phyloP scores from a whole-genome alignment of 2,329 filamentous ascomycete genomes.

The Dryadomyces quercivorus region DNA sequence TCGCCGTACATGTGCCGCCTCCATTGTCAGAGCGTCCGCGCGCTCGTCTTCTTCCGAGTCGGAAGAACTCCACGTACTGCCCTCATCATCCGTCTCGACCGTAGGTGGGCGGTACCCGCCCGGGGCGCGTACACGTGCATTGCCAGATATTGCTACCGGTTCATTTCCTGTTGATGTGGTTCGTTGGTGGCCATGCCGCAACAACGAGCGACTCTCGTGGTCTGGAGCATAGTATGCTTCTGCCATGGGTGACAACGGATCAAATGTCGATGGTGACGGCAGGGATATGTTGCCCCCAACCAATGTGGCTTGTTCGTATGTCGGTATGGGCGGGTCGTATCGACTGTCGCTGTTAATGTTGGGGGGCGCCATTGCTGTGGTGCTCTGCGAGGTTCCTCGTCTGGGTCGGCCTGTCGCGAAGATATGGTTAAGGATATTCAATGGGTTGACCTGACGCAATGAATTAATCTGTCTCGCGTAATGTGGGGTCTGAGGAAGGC shows the following conservation, averaged over 20 bases:
- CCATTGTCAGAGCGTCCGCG: conserved; percentile 22
- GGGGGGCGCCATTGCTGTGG: background rate
- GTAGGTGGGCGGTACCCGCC: conserved; percentile 66
- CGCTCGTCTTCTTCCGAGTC: conserved; percentile 31
- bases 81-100: conserved; percentile 65
- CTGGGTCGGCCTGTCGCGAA: background rate
- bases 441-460: background rate
- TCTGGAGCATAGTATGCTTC: conserved; percentile 54
- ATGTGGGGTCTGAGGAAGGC: background rate
- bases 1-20: conserved; percentile 57
- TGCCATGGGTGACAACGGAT: conserved; percentile 41
- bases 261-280: conserved; percentile 19
- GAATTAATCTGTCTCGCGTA: background rate
- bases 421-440: background rate
- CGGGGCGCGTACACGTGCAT: conserved; percentile 23
- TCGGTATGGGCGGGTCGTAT: conserved; percentile 62
- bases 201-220: conserved; percentile 66
- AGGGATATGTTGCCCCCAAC: conserved; percentile 17
- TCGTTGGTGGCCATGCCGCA: conserved; percentile 37
- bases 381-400: background rate
- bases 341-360: conserved; percentile 24
- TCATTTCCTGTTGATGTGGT: conserved; percentile 22
- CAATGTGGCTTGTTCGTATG: conserved; percentile 69
- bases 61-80: conserved; percentile 36
- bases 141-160: conserved; percentile 13